Base-by-base conservation (phyloP, 345 rosid genomes). In the Pistacia integerrima region DNA sequence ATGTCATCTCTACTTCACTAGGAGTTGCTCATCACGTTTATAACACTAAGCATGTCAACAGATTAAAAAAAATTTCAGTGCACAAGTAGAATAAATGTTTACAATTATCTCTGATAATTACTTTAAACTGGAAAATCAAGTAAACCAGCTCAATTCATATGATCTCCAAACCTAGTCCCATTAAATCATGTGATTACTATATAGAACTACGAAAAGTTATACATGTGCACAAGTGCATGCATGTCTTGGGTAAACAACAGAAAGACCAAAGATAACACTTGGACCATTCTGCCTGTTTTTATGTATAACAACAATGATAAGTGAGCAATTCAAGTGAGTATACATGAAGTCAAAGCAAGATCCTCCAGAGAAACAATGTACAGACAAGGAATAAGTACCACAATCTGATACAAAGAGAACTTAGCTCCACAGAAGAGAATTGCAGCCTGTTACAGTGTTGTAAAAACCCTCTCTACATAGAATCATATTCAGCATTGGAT, bases 291-390 rank as follows among this genome's bases (percentile, higher is more conserved):
- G 46, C 36, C 41, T 16, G 52, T 74, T 65, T 4, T 22, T 20
- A 28, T 16, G 22, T 54, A 5, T 8, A 20, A 20, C 64, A 18
- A 16, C 51, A 73, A 49, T 20, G 64, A 57, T 13, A 65, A 36
- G 71, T 25, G 54, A 22, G 33, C 56, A 38, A 65, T 36, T 55
- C 54, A 64, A 64, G 60, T 30, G 30, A 61, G 14, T 70, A 59
- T 5, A 72, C 44, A 22, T 58, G 76, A 28, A 58, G 35, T 68
- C 67, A 68, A 68, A 68, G 36, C 60, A 59, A 60, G 60, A 59
- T 18, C 55, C 33, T 62, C 14, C 20, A 16, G 0, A 64, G 69
- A 5, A 74, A n/a, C 73, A 81, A 36, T 46, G 52, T 41, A 70
- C 22, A 60, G 18, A 44, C 11, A 4, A 66, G 48, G 14, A 75